Conservation (phyloP, 2,329 filamentous ascomycete genomes). For the Phialophora tarda region DNA sequence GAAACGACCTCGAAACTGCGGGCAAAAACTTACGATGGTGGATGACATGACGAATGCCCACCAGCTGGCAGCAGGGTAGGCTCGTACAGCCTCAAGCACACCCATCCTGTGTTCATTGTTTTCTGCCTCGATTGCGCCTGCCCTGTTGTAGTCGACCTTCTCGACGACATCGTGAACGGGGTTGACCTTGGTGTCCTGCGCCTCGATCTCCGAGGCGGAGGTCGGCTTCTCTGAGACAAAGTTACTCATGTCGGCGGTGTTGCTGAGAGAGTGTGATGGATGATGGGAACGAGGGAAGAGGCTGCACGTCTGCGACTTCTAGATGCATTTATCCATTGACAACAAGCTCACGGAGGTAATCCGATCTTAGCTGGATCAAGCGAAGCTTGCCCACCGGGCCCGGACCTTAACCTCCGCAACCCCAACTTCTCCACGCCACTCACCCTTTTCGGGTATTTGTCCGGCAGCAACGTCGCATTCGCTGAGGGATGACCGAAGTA, state of each 20-base stretch:
- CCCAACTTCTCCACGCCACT: constrained; percentile 22
- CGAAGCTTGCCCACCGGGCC: constrained; percentile 17
- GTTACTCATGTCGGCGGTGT: constrained; percentile 45
- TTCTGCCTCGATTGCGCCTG: constrained; percentile 64
- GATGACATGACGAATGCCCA: constrained; percentile 64
- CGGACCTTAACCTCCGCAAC: constrained; percentile 13
- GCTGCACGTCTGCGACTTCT: constrained; percentile 12
- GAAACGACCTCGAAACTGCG: constrained; percentile 31
- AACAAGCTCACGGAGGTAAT: constrained; percentile 17
- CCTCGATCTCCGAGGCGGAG: constrained; percentile 44
- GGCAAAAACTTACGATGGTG: constrained; percentile 57
- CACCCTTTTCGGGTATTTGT: constrained; percentile 19
- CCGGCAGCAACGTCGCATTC: constrained; percentile 26
- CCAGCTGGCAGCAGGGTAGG: constrained; percentile 59
- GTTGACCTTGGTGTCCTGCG: constrained; percentile 40
- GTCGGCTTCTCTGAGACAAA: constrained; percentile 44
- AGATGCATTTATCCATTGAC: constrained; percentile 19
- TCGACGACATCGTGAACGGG: constrained; percentile 46
- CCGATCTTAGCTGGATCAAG: constrained; percentile 20
- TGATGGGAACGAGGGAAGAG: constrained; percentile 8
- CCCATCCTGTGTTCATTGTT: constrained; percentile 59
- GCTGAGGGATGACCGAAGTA: constrained; percentile 12
- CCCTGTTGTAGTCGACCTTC: constrained; percentile 55
- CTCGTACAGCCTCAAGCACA: constrained; percentile 56
- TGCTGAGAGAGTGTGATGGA: constrained; percentile 17